Base-by-base conservation (phyloP, 2,329 filamentous ascomycete genomes). In the Ceratocystis diversiconidia region DNA sequence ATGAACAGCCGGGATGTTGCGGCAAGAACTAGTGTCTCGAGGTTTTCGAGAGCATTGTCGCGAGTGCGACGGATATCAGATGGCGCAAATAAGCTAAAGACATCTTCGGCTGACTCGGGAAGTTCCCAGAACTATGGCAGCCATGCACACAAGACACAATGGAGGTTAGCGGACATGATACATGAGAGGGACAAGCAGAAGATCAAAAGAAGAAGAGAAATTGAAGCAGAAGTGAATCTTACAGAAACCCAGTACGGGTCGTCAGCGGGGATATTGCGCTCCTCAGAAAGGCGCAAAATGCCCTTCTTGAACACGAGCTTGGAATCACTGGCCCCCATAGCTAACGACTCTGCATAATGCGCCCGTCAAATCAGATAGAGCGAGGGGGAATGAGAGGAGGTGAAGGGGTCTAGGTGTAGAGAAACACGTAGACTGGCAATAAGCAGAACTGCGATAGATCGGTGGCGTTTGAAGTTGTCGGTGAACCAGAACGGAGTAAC, bases 261-360 rank as follows among this genome's bases (percentile, higher is more conserved):
- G 76, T 94, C 88, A 66, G 90, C 85, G 68, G 90, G 82, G 73
- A 97, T 96, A 74, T 89, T 82, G 70, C 86, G 85, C 75, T 95
- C 88, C 75, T 96, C 91, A n/a, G 91, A 94, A 67, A 99, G 85
- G 73, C 89, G 86, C 79, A 97, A 96, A 79, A 97, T 95, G 77
- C 92, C 92, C 78, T 95, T 90, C 78, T 96, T 97, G 83, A 99
- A 97, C 74, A 92, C 90, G 74, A 97, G 86, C 82, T 97, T 97
- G 72, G 92, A 97, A 79, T 97, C 92, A 77, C 92, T 96, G 74
- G 92, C 92, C 76, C 94, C 94, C 94, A 99, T 99, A 52, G 28
- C 63, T 65, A 63, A 32, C 41, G 43, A 43, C 41, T 15, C 10
- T 50, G 61, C 65, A 66, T 63, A 41, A 19, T 66, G 65, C 61